Base-by-base conservation (phyloP, 257 asterid genomes). In the Osmanthus fragrans region DNA sequence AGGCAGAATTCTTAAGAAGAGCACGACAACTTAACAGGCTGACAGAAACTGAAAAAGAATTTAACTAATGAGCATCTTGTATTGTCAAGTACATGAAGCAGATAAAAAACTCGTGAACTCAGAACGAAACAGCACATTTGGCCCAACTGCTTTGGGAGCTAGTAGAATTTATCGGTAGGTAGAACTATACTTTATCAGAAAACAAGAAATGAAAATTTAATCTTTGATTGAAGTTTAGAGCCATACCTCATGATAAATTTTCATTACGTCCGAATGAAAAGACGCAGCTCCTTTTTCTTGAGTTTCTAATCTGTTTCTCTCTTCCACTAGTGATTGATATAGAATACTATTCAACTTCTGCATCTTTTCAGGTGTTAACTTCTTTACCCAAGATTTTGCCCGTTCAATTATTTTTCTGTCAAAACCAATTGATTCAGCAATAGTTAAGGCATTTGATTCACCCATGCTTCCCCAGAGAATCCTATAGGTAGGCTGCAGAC, bases 401-500 rank as follows among this genome's bases (percentile, higher is more conserved):
- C 83, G 86, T 79, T 80, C 82, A 80, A 93, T 86, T 74, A 93
- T 79, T 77, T 82, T 77, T 70, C 82, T 89, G 84, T 96, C 90
- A 83, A 96, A 88, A 33, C 98, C 97, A 60, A 90, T 92, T 76
- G 87, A 86, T 86, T 85, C 83, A 21, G 99, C 98, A 84, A 96
- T 92, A 84, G 72, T 88, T 56, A 93, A 80, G 75, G 97, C 98
- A 87, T 96, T 96, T 56, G 99, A 96, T 76, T 89, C 93, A 21
- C 99, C 98, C 80, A 74, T 82, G 88, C 91, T 93, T 85, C 98
- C 97, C 98, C 99, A 96, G 45, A 93, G 89, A 87, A 96, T 88
- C 82, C 86, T 82, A 81, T 89, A 96, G 16, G 99, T 92, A 67
- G 98, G 98, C 77, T 89, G 90, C 78, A 93, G 88, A 73, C 82